A percentile compares a stretch with the other conserved stretches of the same genome.
These are phyloP conservation scores for Yamadazyma dushanensis DNA, from an alignment of 1,139 yeast species.

Conservation along the genomic window DNA sequence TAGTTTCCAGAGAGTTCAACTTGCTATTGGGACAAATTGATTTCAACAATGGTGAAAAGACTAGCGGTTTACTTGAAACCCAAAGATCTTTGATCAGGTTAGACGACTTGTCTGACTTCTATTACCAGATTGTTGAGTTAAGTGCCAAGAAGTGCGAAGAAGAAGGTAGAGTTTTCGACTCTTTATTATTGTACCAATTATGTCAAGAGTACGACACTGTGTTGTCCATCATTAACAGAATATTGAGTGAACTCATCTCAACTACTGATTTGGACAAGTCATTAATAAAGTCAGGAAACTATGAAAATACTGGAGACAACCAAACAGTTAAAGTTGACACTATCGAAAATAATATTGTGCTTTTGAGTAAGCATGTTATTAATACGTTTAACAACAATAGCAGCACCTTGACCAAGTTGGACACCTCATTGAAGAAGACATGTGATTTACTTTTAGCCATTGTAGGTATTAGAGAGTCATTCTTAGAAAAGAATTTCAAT, in stretches of 20 bases:
- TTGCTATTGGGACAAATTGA: constrained; percentile 79
- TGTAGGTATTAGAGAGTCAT: constrained; percentile 65
- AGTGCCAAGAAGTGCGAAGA: constrained; percentile 89
- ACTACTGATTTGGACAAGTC: constrained; percentile 73
- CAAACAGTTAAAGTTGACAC: constrained; percentile 26
- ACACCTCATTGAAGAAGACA: constrained; percentile 56
- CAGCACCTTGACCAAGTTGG: constrained; percentile 44
- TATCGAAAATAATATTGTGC: constrained; percentile 48
- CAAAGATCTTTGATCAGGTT: constrained; percentile 70
- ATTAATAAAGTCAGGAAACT: constrained; percentile 40
- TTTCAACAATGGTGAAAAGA: constrained; percentile 66
- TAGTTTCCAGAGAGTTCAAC: constrained; percentile 83
- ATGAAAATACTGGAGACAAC: constrained; percentile 26
- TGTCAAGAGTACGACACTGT: constrained; percentile 89
- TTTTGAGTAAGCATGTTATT: constrained; percentile 60
- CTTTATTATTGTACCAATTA: constrained; percentile 80
- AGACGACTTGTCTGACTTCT: constrained; percentile 48
- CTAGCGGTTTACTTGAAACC: constrained; percentile 83
- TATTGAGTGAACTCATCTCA: constrained; percentile 77
- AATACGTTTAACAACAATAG: constrained; percentile 53
- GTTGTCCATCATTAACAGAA: constrained; percentile 69
- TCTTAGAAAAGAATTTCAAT: constrained; percentile 60
- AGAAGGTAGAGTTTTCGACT: constrained; percentile 87
- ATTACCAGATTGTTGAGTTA: constrained; percentile 67
- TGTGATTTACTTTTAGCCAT: constrained; percentile 65